Base-by-base conservation (phyloP, 2,329 filamentous ascomycete genomes). In the Aspergillus calidoustus region DNA sequence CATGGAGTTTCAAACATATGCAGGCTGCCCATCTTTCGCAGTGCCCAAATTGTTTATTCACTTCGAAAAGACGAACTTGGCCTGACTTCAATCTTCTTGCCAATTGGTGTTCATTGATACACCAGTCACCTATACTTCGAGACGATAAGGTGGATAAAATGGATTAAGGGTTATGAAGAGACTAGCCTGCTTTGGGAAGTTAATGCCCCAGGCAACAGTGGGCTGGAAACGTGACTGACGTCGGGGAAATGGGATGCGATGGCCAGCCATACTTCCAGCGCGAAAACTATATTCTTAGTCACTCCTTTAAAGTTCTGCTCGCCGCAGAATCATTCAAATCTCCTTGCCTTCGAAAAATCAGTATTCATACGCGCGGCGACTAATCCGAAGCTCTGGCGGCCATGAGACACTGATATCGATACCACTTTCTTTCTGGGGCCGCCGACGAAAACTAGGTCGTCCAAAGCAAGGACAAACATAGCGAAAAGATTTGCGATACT, bases 151-250 rank as follows among this genome's bases (percentile, higher is more conserved):
- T 7, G 48, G 50, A 23, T 23, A 19, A 19, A 19, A 19, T 19
- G 19, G 19, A 19, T 19, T 19, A 19, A 19, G 19, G 19, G 3
- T 53, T 41, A 41, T 53, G 25, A 7, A 17, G 7, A 43, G 46
- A 38, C 64, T 65, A 66, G 58, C 59, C 54, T 6, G 9, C 38
- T 54, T 22, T 2, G 38, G 59, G 22, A 23, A 3, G 1, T 7
- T 52, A 17, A 2, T 52, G 55, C 66, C 66, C 64, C 53, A 68
- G 66, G 66, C 64, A 65, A 1, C 1, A 61, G 23, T 19, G 30
- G 55, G 59, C 46, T 46, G 44, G 53, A 54, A 66, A 67, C 64
- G 65, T 64, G 62, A 66, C 57, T 64, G 57, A 65, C 54, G 46
- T 64, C 60, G 55, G 66, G 59, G 65, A 60, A 61, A 61, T 25